These are phyloP conservation scores for Aspergillus fijiensis DNA, from an alignment of 2,329 filamentous ascomycete genomes.

Conservation along the genomic window DNA sequence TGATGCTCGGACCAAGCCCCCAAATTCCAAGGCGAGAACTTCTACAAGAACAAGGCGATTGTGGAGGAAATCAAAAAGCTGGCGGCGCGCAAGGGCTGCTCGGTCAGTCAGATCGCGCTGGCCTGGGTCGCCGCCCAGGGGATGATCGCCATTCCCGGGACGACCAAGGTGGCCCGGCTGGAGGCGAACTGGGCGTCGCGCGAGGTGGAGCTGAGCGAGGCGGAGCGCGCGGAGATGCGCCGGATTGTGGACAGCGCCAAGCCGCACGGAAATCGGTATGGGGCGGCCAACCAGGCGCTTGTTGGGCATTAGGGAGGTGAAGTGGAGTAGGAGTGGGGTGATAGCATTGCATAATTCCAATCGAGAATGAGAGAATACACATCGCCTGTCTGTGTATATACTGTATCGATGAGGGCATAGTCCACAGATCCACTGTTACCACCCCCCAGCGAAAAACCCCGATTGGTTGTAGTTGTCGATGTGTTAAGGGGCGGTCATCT, in stretches of 20 bases:
- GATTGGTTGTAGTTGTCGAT: too few species aligned
- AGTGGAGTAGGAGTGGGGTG: too few species aligned
- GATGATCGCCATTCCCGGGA: conserved; percentile 50
- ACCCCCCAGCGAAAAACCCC: too few species aligned
- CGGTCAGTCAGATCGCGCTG: conserved; percentile 38
- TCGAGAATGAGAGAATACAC: too few species aligned
- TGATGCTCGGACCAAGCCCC: conserved; percentile 12
- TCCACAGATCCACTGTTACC: too few species aligned
- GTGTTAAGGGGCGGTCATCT: too few species aligned
- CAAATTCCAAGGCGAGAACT: conserved; percentile 47
- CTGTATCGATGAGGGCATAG: too few species aligned
- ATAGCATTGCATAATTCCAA: too few species aligned
- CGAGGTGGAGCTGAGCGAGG: conserved; percentile 38
- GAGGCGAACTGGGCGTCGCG: conserved; percentile 44
- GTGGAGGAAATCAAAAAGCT: conserved; percentile 46
- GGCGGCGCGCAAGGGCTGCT: conserved; percentile 36
- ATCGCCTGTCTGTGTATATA: too few species aligned
- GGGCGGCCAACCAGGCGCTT: conserved; percentile 22
- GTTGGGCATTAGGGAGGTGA: conserved; percentile 23
- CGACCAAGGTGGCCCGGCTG: conserved; percentile 41
- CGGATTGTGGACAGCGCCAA: conserved; percentile 40
- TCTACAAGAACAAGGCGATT: conserved; percentile 46
- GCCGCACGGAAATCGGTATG: conserved; percentile 40
- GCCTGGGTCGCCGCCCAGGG: conserved; percentile 45
- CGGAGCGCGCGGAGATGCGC: conserved; percentile 43